Evolutionary conservation across 352 stramenopile genomes (phyloP), one percentile per base, ranked within the genome.

Genomic region (Phytophthora sansomeana): DNA sequence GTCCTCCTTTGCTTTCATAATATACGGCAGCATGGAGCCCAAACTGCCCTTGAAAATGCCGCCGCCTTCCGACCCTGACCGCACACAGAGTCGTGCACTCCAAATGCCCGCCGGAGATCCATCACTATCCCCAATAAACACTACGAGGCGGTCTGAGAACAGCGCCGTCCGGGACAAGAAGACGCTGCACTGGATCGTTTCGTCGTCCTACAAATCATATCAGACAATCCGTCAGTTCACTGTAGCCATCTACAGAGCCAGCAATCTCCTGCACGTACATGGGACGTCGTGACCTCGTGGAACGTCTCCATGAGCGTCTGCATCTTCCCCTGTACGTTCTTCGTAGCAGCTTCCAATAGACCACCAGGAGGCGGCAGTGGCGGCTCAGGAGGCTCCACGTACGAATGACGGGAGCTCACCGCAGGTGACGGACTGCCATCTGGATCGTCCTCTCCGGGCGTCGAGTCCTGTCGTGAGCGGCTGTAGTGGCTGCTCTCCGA

Each of bases 1-100:
- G 66, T 90, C 83, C 42, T 90, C 81, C 52, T 87, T 89, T n/a
- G 80, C 78, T 58, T 88, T 88, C 56, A 84, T 74, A 51, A 90
- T 75, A 72, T 89, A 91, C n/a, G 83, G 83, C 47, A 91, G 66
- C 83, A 91, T 91, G 17, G 80, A 90, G 4, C 83, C 83, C 24
- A 91, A 69, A 68, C 80, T 89, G 47, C 83, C 83, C 50, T 90
- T 89, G 42, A 87, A 86, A 56, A 91, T 90, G n/a, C 83, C 83
- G 17, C 83, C 83, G 17, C 81, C 83, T 62, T 86, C 78, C 17
- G 74, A 77, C 9, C 83, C 83, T 24, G 79, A 87, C 5, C 83
- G 83, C 6, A 90, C 80, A 56, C 83, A 91, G 6, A 91, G 69
- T 33, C 73, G 68, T 42, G 78, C 69, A 42, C 80, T 86, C 83